Percentiles rank a stretch among this genome's conserved stretches.
These are phyloP conservation scores for Ceratocystis lukuohia DNA, from an alignment of 2,329 filamentous ascomycete species.

Conservation along the genomic window DNA sequence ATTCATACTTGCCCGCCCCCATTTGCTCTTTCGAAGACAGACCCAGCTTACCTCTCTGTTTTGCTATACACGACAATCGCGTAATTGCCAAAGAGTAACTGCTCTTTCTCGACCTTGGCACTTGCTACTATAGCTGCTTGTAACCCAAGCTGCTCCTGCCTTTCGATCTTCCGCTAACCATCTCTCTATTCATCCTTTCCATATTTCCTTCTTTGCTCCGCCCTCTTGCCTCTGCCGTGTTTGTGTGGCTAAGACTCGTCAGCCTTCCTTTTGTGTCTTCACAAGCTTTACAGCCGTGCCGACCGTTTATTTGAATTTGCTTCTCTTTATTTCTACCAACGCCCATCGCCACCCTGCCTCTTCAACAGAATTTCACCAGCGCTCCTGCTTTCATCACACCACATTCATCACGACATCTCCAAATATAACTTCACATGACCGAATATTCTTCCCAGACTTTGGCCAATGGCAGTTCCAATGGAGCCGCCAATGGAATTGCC, in stretches of 20 bases:
- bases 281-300: neutral
- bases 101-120: neutral
- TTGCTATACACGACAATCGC: neutral
- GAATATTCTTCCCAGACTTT: conserved; percentile 8
- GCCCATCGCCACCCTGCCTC: neutral
- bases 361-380: neutral
- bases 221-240: neutral
- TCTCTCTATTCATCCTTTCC: neutral
- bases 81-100: neutral
- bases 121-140: neutral
- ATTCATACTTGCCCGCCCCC: neutral
- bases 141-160: neutral
- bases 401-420: neutral
- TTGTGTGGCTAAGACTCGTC: neutral
- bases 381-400: neutral
- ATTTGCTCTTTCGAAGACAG: neutral
- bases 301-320: neutral
- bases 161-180: neutral
- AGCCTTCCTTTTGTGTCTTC: neutral
- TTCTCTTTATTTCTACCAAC: neutral
- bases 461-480: conserved; percentile 15
- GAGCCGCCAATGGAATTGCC: conserved; percentile 15
- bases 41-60: neutral
- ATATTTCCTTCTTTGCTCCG: conserved; percentile 10
- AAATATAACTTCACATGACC: conserved; percentile 11